Conservation (phyloP, 1,139 yeast species). For the Blastobotrys raffinosifermentans region DNA sequence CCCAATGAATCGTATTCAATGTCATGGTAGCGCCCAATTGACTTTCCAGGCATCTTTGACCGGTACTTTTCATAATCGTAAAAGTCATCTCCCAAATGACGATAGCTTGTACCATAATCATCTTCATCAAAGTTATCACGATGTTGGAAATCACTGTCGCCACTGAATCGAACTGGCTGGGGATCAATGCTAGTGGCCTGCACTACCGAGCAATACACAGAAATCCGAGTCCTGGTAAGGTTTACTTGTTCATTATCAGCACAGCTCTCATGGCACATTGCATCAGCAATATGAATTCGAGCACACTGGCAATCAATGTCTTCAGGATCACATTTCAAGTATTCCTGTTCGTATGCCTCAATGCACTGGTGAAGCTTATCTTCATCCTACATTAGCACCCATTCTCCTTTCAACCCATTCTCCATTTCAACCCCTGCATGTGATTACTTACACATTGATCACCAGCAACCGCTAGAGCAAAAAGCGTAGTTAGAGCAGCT, state of each 20-base stretch:
- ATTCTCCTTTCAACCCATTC: not conserved
- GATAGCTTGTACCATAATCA: slow-evolving; percentile 1
- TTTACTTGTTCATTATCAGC: slow-evolving; percentile 16
- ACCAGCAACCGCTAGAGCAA: too few relatives aligned
- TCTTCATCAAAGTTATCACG: slow-evolving; percentile 18
- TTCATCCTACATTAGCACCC: not conserved
- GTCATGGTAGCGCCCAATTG: too few relatives aligned
- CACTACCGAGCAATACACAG: slow-evolving; percentile 16
- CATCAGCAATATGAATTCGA: slow-evolving; percentile 18
- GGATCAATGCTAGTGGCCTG: slow-evolving; percentile 7
- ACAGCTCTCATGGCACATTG: slow-evolving; percentile 17
- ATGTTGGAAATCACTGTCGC: slow-evolving; percentile 23
- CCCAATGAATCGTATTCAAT: too few relatives aligned
- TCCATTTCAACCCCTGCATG: too few relatives aligned
- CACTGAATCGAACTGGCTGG: slow-evolving; percentile 20
- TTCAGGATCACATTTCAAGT: slow-evolving; percentile 16
- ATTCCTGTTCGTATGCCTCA: slow-evolving; percentile 13
- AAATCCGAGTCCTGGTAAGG: slow-evolving; percentile 9
- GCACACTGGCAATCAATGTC: slow-evolving; percentile 23
- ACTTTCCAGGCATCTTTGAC: too few relatives aligned
- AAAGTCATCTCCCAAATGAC: not conserved
- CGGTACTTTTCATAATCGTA: too few relatives aligned
- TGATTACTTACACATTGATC: too few relatives aligned
- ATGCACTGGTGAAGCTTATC: slow-evolving; percentile 9
- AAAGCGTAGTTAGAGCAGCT: too few relatives aligned